Evolutionary conservation across 768 basidiomycete species (phyloP).

Genomic region (Suillus americanus): DNA sequence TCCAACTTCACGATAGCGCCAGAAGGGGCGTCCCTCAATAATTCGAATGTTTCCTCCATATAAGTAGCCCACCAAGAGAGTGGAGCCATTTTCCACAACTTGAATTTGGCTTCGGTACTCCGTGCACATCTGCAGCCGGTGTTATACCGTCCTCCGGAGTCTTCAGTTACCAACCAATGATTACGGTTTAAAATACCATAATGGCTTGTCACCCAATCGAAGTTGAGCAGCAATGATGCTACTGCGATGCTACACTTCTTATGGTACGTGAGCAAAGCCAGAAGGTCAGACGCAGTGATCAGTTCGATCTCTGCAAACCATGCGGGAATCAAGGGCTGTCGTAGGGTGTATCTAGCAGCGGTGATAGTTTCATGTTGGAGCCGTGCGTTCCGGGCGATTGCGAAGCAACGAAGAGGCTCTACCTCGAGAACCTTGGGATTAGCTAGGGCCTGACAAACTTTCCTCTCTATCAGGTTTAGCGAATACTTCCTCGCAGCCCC

Average conservation of each 20-base stretch:
- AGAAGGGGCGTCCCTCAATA: conserved; percentile 6
- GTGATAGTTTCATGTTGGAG: conserved; percentile 19
- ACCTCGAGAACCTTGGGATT: conserved; percentile 10
- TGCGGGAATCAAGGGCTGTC: conserved; percentile 17
- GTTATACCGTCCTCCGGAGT: no score
- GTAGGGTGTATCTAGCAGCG: conserved; percentile 25
- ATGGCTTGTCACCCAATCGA: conserved; percentile 2
- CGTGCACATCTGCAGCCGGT: neutral
- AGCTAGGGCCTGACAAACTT: conserved; percentile 16
- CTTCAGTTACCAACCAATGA: neutral
- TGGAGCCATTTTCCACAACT: neutral
- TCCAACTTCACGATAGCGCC: neutral
- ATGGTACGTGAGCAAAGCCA: conserved; percentile 16
- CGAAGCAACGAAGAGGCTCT: conserved; percentile 26
- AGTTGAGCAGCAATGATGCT: neutral
- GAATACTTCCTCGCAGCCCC: conserved; percentile 42
- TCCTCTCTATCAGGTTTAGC: conserved; percentile 34
- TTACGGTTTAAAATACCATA: neutral
- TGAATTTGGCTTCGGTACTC: neutral
- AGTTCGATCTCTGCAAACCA: conserved; percentile 19
- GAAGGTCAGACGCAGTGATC: conserved; percentile 20
- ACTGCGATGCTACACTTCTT: conserved; percentile 4
- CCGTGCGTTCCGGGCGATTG: conserved; percentile 24
- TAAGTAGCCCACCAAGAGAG: conserved; percentile 12
- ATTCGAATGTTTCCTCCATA: conserved; percentile 3